Evolutionary conservation across 371 early-diverging fungal species (phyloP).

Genomic region (Mortierella sp.): DNA sequence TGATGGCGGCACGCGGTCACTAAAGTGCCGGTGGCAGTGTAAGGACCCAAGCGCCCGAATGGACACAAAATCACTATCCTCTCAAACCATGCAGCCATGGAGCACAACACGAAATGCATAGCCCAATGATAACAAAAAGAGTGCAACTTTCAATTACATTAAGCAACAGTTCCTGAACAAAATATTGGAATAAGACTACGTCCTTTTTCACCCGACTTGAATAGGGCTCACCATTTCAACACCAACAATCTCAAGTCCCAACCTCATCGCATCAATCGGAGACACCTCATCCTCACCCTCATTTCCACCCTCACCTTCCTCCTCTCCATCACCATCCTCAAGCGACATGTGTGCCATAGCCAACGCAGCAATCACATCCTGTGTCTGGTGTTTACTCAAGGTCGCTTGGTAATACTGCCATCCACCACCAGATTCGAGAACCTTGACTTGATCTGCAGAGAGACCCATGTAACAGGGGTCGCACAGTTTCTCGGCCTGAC

Average conservation of each 20-base stretch:
- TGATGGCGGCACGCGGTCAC: no score
- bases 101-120: neutral
- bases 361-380: conserved; percentile 42
- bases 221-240: neutral
- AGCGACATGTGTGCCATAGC: conserved; percentile 22
- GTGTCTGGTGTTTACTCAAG: conserved; percentile 34
- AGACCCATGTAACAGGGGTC: conserved; percentile 56
- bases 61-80: no score
- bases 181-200: neutral
- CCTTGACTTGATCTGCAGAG: conserved; percentile 48
- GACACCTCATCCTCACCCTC: neutral
- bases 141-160: neutral
- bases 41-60: no score
- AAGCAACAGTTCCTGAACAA: neutral
- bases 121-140: neutral
- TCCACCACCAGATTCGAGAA: conserved; percentile 51
- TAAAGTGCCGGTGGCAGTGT: no score
- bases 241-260: neutral
- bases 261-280: neutral
- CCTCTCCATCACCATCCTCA: conserved; percentile 17
- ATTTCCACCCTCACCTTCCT: neutral
- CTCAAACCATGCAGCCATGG: neutral
- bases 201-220: neutral
- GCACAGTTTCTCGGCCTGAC: conserved; percentile 45
- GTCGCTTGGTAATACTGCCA: conserved; percentile 57